phyloP scores from a whole-genome alignment of 2,329 filamentous ascomycete species.

The Alternaria atra region DNA sequence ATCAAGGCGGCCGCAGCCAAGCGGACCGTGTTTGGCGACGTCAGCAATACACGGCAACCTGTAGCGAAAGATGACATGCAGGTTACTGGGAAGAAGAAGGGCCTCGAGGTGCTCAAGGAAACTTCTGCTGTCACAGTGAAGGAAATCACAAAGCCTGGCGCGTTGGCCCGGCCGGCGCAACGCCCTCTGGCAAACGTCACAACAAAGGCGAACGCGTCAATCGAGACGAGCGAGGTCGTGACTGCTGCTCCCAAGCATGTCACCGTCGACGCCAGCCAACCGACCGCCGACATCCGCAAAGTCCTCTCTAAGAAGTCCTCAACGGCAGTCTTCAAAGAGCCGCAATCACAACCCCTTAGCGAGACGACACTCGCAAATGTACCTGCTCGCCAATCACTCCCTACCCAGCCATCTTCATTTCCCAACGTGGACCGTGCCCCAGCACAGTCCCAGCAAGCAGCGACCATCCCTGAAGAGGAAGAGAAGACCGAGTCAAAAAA shows the following conservation, averaged over 20 bases:
- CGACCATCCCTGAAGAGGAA: slow-evolving; percentile 27
- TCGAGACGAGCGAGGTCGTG: slow-evolving; percentile 25
- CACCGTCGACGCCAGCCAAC: slow-evolving; percentile 37
- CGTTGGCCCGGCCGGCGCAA: slow-evolving; percentile 68
- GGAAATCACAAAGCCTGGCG: slow-evolving; percentile 55
- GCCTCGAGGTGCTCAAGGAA: slow-evolving; percentile 48
- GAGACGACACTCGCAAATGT: slow-evolving; percentile 27
- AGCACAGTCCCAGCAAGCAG: slow-evolving; percentile 25
- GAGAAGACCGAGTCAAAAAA: slow-evolving; percentile 23
- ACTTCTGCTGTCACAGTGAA: slow-evolving; percentile 40
- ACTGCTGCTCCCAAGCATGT: slow-evolving; percentile 35
- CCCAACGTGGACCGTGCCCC: slow-evolving; percentile 33
- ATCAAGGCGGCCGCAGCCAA: slow-evolving; percentile 73
- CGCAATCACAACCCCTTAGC: slow-evolving; percentile 28
- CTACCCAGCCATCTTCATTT: slow-evolving; percentile 35
- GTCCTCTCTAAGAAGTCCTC: slow-evolving; percentile 59
- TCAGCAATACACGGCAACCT: slow-evolving; percentile 70
- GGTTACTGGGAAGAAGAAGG: slow-evolving; percentile 54
- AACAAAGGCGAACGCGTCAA: slow-evolving; percentile 31
- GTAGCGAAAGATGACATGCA: slow-evolving; percentile 65
- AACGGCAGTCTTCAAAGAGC: slow-evolving; percentile 65
- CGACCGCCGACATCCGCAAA: slow-evolving; percentile 56
- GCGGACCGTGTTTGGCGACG: slow-evolving; percentile 81
- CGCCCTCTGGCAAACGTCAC: slow-evolving; percentile 57
- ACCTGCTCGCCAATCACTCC: slow-evolving; percentile 33